Evolutionary conservation across 2,329 filamentous ascomycete species (phyloP), one percentile per base, ranked within the genome.

Genomic region (Cytospora piceae): DNA sequence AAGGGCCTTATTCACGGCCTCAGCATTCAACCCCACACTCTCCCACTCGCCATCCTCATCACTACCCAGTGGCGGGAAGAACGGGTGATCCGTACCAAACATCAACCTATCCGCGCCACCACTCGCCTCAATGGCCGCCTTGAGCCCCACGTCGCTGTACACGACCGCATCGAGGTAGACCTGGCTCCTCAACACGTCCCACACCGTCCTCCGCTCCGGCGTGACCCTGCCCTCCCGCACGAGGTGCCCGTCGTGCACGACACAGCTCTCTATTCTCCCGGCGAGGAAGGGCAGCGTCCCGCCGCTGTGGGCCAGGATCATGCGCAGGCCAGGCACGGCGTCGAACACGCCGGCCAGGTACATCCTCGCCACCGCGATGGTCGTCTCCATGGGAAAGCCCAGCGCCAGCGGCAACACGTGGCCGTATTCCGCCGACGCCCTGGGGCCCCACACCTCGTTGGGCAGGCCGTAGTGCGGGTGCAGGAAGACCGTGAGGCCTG

Each of bases 401-500:
- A 97, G 80, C 0, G 93, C 92, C 0, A 97, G 81, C 0, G 93
- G 91, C 2, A 97, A 82, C 0, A 97, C 93, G 75, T 97, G 94
- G 0, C 94, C 94, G 74, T 96, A 97, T 67, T 90, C 88, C 27
- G 79, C 81, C 51, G 76, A 80, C 0, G 85, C 86, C 9, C 90
- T 82, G 0, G 91, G 86, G 0, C 94, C 94, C 78, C 91, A 97
- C 4, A 96, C 92, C 11, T 87, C 85, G 66, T 86, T 85, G 0
- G 93, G 93, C 2, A 97, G 84, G 1, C 94, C 94, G 75, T 97
- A 97, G 77, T 97, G 94, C 32, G 94, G 94, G 77, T 97, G 94
- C 60, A 97, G 77, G 79, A 97, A 97, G 58, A 96, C 81, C 29
- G 91, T 81, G 39, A 92, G 81, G 9, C 81, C 76, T 0, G 85